A percentile compares a stretch with the other conserved stretches of the same genome.
phyloP scores from a whole-genome alignment of 2,329 filamentous ascomycete genomes.

The Pseudogymnoascus sp. region DNA sequence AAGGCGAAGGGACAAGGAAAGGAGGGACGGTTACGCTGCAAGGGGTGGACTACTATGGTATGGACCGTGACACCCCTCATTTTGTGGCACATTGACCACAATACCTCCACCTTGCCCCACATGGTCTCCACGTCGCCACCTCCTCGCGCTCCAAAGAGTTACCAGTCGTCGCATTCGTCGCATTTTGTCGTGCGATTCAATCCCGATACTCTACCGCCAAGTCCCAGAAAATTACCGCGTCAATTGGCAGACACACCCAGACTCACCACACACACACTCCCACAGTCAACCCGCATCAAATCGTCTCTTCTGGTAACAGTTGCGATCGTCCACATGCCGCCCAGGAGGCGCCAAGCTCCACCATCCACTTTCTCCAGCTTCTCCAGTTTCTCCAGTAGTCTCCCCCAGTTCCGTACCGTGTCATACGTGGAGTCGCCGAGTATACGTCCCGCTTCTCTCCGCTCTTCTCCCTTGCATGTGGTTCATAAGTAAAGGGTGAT shows the following conservation, averaged over 20 bases:
- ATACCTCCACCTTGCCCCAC: neutral
- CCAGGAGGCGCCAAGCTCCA: neutral
- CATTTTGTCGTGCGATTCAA: neutral
- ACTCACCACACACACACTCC: neutral
- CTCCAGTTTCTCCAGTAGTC: neutral
- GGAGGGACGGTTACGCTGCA: neutral
- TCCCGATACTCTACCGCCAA: neutral
- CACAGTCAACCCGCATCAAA: neutral
- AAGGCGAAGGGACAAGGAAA: neutral
- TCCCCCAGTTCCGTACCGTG: neutral
- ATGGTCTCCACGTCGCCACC: neutral
- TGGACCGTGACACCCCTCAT: conserved; percentile 6
- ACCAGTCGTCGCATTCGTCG: neutral
- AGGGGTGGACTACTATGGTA: neutral
- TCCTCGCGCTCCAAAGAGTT: neutral
- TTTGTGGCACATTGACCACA: neutral
- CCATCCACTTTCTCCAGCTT: conserved; percentile 4
- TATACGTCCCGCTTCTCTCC: neutral
- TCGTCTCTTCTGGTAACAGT: conserved; percentile 7
- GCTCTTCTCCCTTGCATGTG: neutral
- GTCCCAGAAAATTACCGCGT: neutral
- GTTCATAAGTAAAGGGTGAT: conserved; percentile 8
- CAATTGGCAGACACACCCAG: neutral
- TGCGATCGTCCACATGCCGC: neutral
- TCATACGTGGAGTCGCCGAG: neutral